Evolutionary conservation across 106 monocot species (phyloP), one percentile per base, ranked within the genome.

Genomic region (Phalaenopsis aphrodite): DNA sequence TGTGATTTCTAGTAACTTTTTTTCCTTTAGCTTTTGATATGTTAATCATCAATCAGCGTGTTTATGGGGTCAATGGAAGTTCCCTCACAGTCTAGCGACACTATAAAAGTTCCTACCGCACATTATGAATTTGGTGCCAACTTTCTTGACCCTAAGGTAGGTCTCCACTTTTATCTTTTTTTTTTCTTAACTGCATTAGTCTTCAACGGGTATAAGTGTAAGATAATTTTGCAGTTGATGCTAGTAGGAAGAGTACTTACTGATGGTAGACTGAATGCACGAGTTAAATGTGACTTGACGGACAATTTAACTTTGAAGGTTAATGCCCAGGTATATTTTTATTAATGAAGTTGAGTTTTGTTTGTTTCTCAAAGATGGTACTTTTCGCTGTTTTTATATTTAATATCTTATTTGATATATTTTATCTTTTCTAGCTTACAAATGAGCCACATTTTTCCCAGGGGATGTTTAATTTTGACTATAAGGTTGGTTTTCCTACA

Each of bases 391-490:
- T 68, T 68, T 16, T 39, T 69, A 69, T 36, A 69, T 39, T 39
- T 69, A 39, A 38, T 24, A 24, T 42, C 17, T 42, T 74, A 71
- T 21, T 74, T 42, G 43, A 74, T 45, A 74, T 42, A 2, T 48
- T 23, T 73, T 85, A 8, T 49, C 18, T 2, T 66, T 65, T 77
- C 12, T 91, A 99, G 99, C 99, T 95, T 75, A 93, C 99, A 69
- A 91, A 93, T 81, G 99, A 99, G 78, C 88, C 95, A 55, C 99
- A 99, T 88, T 99, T 80, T 79, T 99, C 99, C 76, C 99, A 99
- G 75, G 95, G 99, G n/a, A 99, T 99, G 99, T 95, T 95, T 87
- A 95, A 99, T 87, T 99, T 95, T 75, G 99, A 99, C 83, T 99
- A 95, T 81, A 99, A 99, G 99, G 99, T 99, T 67, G 71, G 87